phyloP scores from a whole-genome alignment of 306 rosid genomes.

The Fagus crenata region DNA sequence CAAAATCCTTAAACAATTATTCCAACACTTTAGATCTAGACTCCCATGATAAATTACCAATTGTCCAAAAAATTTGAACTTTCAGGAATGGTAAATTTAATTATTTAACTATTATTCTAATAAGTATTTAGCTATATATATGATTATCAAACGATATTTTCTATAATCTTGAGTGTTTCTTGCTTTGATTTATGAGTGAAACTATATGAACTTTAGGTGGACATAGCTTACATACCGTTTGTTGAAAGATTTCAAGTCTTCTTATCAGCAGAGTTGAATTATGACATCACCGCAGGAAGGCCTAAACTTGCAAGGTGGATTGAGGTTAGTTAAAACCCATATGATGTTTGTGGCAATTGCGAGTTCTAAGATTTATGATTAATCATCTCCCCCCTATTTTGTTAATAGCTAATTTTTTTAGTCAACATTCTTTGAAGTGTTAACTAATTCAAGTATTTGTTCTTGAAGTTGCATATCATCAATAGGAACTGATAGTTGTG shows the following conservation, averaged over 20 bases:
- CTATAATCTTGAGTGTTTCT: conserved; percentile 4
- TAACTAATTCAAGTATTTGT: not conserved
- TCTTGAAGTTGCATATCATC: not conserved
- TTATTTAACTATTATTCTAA: no score
- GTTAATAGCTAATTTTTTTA: not conserved
- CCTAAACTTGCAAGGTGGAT: conserved; percentile 61
- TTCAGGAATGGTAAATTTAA: no score
- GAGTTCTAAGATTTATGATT: not conserved
- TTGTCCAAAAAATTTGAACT: no score
- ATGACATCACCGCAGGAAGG: conserved; percentile 57
- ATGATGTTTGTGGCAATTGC: not conserved
- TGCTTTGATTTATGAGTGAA: conserved; percentile 17
- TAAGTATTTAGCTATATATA: not conserved
- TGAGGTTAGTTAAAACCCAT: conserved; percentile 40
- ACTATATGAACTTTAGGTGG: conserved; percentile 49
- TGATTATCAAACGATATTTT: not conserved
- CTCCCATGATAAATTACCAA: no score
- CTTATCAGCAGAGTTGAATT: conserved; percentile 42
- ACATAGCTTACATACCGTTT: conserved; percentile 57
- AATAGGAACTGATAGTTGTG: not conserved
- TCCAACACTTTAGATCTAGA: no score
- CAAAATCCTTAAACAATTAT: no score
- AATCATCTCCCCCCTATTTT: not conserved
- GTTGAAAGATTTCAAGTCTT: conserved; percentile 58
- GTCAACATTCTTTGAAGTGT: not conserved